These are phyloP conservation scores for Candida gigantensis DNA, from an alignment of 1,139 yeast genomes.

Conservation along the genomic window DNA sequence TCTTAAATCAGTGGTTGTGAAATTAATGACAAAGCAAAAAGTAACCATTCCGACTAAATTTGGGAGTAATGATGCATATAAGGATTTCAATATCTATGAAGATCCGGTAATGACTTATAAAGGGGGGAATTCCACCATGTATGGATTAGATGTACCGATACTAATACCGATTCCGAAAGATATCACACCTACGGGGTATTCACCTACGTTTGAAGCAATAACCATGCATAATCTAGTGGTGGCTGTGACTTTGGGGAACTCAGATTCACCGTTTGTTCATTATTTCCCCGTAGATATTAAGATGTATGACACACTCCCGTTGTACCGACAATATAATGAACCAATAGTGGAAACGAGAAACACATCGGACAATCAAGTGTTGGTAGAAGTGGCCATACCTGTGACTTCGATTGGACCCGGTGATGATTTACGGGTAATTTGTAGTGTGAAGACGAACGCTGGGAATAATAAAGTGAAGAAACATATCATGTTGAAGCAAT, in stretches of 20 bases:
- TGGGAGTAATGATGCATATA: slow-evolving; percentile 40
- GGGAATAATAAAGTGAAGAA: slow-evolving; percentile 34
- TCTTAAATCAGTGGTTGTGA: slow-evolving; percentile 39
- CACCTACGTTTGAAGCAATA: slow-evolving; percentile 41
- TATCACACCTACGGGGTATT: slow-evolving; percentile 46
- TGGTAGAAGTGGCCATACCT: slow-evolving; percentile 46
- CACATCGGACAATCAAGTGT: slow-evolving; percentile 43
- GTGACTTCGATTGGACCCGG: slow-evolving; percentile 52
- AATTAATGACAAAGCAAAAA: slow-evolving; percentile 40
- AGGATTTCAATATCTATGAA: slow-evolving; percentile 38
- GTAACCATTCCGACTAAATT: slow-evolving; percentile 43
- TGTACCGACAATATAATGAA: slow-evolving; percentile 55
- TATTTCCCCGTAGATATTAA: slow-evolving; percentile 50
- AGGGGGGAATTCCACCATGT: slow-evolving; percentile 37
- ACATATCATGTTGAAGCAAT: slow-evolving; percentile 43
- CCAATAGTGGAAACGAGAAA: slow-evolving; percentile 41
- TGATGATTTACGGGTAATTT: slow-evolving; percentile 42
- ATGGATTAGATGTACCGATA: slow-evolving; percentile 62
- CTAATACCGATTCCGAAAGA: slow-evolving; percentile 60
- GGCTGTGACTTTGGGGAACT: slow-evolving; percentile 34
- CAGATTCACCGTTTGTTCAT: slow-evolving; percentile 35
- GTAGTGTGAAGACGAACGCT: slow-evolving; percentile 41
- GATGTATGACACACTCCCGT: slow-evolving; percentile 53
- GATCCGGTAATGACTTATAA: slow-evolving; percentile 39
- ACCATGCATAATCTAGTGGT: slow-evolving; percentile 40